Base-by-base conservation (phyloP, 352 stramenopile genomes). In the Elongisporangium undulatum region DNA sequence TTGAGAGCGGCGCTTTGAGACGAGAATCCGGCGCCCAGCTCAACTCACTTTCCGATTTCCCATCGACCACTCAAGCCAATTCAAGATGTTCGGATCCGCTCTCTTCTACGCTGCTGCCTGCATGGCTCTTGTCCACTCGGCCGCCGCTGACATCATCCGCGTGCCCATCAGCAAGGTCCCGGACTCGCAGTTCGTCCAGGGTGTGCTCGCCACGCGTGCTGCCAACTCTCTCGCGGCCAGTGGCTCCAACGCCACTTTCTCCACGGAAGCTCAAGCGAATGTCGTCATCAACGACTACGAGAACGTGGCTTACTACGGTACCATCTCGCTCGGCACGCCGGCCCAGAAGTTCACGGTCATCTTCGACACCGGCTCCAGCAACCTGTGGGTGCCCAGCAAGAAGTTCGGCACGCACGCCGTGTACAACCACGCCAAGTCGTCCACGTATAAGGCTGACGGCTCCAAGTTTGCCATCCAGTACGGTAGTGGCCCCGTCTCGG, bases 401-500 rank as follows among this genome's bases (percentile, higher is more conserved):
- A 69, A 61, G 20, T 74, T 67, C 59, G 63, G 59, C 17, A 19
- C 64, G n/a, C 58, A 71, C 22, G 24, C 54, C 66, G 45, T 86
- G 63, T 97, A 95, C 61, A 69, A 95, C 64, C 73, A 89, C 56
- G 51, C 58, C 15, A 74, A 74, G 50, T 93, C 80, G 29, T 73
- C 65, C 5, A 74, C 77, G 15, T 96, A 93, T 60, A 56, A 77
- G 13, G 52, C 64, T 17, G 88, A 97, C 62, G 88, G 86, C 52
- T 68, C 69, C 21, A 70, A 86, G 41, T 97, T 97, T 67, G 66
- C 89, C 56, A 96, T 97, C 62, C 79, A 90, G 64, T 97, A 97
- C 64, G 90, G 89, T 10, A 83, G 63, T 20, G 91, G 91, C 2
- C 75, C 81, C 54, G 89, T 97, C 12, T 67, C 59, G 17, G 88